A percentile compares a stretch with the other conserved stretches of the same genome.
phyloP scores from a whole-genome alignment of 2,329 filamentous ascomycete species.

The Colletotrichum scovillei region DNA sequence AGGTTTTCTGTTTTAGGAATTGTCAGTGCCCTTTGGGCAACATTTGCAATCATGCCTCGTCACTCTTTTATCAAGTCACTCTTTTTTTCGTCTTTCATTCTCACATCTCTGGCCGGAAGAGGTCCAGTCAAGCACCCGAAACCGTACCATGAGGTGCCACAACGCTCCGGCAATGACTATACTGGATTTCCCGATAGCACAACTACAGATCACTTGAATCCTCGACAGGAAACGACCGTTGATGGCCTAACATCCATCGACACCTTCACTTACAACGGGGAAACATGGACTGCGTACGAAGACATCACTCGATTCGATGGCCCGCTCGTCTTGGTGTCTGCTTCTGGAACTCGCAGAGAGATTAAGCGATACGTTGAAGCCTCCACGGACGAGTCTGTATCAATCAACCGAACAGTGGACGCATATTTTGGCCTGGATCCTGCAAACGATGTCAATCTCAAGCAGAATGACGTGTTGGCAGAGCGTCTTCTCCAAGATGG shows the following conservation, averaged over 20 bases:
- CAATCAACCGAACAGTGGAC: not conserved
- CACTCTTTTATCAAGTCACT: slow-evolving; percentile 1
- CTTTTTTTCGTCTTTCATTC: not conserved
- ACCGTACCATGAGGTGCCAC: not conserved
- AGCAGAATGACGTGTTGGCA: slow-evolving; percentile 8
- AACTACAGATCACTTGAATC: not conserved
- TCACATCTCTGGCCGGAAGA: not conserved
- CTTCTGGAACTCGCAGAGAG: not conserved
- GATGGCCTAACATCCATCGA: slow-evolving; percentile 3
- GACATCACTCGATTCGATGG: slow-evolving; percentile 8
- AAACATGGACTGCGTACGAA: slow-evolving; percentile 15
- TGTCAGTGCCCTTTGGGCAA: not conserved
- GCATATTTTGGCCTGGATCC: not conserved
- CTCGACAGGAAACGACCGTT: not conserved
- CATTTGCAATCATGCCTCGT: not conserved
- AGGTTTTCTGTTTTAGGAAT: not conserved
- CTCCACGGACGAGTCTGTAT: not conserved
- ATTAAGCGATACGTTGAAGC: slow-evolving; percentile 21
- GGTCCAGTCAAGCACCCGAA: not conserved
- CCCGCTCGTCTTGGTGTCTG: not conserved
- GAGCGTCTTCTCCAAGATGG: slow-evolving; percentile 12
- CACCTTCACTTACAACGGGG: slow-evolving; percentile 7
- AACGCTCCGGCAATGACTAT: not conserved
- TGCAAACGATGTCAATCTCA: slow-evolving; percentile 8
- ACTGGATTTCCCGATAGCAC: not conserved